Percentiles rank a stretch among this genome's conserved stretches.
These are phyloP conservation scores for Brassica rapa DNA, from an alignment of 345 rosid species.

Conservation along the genomic window DNA sequence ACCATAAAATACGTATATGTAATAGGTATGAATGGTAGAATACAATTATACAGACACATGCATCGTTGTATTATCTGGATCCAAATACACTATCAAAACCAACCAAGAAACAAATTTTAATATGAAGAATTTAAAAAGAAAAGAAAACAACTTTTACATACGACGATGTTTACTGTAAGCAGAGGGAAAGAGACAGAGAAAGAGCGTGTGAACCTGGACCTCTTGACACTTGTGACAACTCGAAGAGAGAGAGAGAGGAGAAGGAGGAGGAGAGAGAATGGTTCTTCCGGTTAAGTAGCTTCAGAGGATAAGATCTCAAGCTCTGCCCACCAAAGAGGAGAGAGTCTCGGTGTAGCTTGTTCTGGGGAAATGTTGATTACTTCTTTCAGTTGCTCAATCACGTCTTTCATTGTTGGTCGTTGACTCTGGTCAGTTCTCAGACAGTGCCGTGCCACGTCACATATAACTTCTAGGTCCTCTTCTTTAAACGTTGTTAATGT, in stretches of 20 bases:
- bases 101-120: conserved; percentile 30
- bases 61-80: conserved; percentile 30
- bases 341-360: conserved; percentile 91
- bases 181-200: conserved; percentile 8
- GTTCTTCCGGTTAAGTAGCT: conserved; percentile 54
- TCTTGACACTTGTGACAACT: conserved; percentile 22
- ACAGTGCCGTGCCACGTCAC: conserved; percentile 66
- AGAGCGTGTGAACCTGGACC: conserved; percentile 8
- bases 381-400: conserved; percentile 57
- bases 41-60: conserved; percentile 36
- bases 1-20: conserved; percentile 29
- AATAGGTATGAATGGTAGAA: conserved; percentile 26
- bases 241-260: conserved; percentile 10
- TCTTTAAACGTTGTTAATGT: conserved; percentile 64
- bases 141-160: conserved; percentile 11
- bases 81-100: conserved; percentile 39
- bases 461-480: conserved; percentile 64
- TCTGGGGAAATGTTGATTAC: conserved; percentile 68
- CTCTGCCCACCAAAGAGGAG: conserved; percentile 99
- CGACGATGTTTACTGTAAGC: conserved; percentile 1
- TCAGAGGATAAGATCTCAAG: conserved; percentile 91
- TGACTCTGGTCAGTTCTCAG: conserved; percentile 53
- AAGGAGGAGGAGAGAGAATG: conserved; percentile 10
- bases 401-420: conserved; percentile 72
- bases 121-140: conserved; percentile 10